Evolutionary conservation across 2,329 filamentous ascomycete species (phyloP), one percentile per base, ranked within the genome.

Genomic region (Neonectria hederae): DNA sequence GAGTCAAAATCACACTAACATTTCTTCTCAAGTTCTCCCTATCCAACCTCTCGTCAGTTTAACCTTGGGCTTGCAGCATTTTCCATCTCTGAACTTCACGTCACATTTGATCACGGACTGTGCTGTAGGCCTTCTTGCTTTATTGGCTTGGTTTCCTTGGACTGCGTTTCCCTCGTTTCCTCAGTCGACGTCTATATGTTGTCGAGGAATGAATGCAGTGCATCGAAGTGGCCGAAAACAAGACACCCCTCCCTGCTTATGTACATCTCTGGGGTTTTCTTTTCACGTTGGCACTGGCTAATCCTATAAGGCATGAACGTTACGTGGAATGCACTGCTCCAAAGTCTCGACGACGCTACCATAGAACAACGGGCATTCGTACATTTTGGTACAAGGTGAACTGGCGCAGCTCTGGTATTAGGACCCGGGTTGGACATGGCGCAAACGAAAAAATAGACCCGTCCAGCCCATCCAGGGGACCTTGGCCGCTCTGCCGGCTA

Each of bases 61-160:
- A 52, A 45, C 42, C 53, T 62, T 63, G 54, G 51, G 60, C 54
- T 45, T 58, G 54, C 59, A 63, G 30, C 48, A 54, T 21, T 42
- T 49, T 30, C 32, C 32, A 40, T 63, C 46, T 63, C 49, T 35
- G 54, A 54, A 58, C 28, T 14, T 48, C 54, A 42, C 42, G 40
- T 21, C 40, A 21, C 54, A 21, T 57, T 51, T 38, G 6, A 5
- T 7, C 6, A 6, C 14, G 13, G 26, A 5, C 26, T 21, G 3
- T n/a, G 24, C n/a, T 40, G 35, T 57, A 49, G 51, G 17, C 26
- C 48, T 32, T 32, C 10, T 13, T 40, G 42, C 24, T 54, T 53
- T 48, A 38, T 38, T 54, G 48, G 30, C 42, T 42, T 40, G 51
- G 46, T 48, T 48, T 13, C 22, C 38, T 26, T 32, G 42, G 11